Conservation (phyloP, 2,329 filamentous ascomycete species). For the Aspergillus glaucus region DNA sequence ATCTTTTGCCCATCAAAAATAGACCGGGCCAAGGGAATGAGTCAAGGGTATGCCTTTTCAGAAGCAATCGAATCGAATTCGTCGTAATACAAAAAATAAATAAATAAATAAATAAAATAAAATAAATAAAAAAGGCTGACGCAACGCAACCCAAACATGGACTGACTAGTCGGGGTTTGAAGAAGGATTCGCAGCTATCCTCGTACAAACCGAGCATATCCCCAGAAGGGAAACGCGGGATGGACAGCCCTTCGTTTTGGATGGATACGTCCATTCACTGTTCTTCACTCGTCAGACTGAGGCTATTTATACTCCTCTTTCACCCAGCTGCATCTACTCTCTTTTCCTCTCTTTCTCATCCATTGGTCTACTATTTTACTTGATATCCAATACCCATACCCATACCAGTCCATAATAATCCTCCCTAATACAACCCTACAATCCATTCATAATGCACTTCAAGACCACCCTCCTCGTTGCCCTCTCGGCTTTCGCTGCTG, state of each 20-base stretch:
- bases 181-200: too few relatives aligned
- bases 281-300: background rate
- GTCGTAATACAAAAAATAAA: background rate
- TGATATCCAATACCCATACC: conserved; percentile 8
- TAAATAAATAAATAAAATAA: background rate
- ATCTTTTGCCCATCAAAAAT: too few relatives aligned
- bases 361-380: conserved; percentile 1
- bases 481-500: conserved; percentile 38
- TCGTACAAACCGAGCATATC: background rate
- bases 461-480: conserved; percentile 33
- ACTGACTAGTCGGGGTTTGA: background rate
- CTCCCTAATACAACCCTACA: conserved; percentile 28
- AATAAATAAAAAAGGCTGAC: background rate
- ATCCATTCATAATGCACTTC: background rate
- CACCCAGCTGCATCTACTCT: background rate
- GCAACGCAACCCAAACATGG: background rate
- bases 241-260: background rate
- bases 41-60: too few relatives aligned
- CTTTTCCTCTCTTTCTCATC: conserved; percentile 2
- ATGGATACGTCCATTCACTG: background rate
- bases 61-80: too few relatives aligned
- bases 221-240: background rate
- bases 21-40: too few relatives aligned
- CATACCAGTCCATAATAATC: conserved; percentile 33
- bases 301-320: background rate